These are phyloP conservation scores for Leonotis leonurus DNA, from an alignment of 257 asterid species.

Conservation along the genomic window DNA sequence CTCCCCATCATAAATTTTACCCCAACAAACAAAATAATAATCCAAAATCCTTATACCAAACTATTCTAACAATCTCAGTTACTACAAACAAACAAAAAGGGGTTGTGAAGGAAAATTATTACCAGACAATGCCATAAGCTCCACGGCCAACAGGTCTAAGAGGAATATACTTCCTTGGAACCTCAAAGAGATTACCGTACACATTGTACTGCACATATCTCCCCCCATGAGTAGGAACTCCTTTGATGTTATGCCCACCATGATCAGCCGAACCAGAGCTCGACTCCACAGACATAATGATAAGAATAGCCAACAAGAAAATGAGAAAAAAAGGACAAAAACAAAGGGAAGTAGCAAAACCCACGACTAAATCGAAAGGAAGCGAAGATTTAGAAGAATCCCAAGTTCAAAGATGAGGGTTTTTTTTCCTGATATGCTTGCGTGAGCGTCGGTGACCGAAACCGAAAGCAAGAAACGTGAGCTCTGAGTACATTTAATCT, in stretches of 20 bases:
- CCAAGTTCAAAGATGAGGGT: conserved; percentile 21
- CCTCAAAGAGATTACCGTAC: conserved; percentile 72
- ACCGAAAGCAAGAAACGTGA: conserved; percentile 23
- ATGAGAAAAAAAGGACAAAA: not conserved
- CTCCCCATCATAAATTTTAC: not conserved
- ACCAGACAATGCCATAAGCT: conserved; percentile 84
- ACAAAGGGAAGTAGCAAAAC: not conserved
- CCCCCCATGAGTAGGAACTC: conserved; percentile 65
- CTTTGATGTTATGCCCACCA: conserved; percentile 51
- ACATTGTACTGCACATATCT: conserved; percentile 70
- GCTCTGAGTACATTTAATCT: conserved; percentile 26
- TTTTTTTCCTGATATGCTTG: conserved; percentile 1
- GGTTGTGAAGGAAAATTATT: not conserved
- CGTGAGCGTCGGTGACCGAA: conserved; percentile 29
- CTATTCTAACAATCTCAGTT: not conserved
- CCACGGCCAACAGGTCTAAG: conserved; percentile 82
- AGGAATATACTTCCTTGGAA: conserved; percentile 63
- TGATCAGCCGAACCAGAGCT: conserved; percentile 60
- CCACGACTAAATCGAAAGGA: not conserved
- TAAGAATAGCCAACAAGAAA: too few species aligned
- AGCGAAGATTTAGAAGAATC: conserved; percentile 9
- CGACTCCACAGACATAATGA: conserved; percentile 45
- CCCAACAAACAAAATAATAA: not conserved
- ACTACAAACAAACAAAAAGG: not conserved
- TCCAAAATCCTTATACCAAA: not conserved